These are phyloP conservation scores for Beauveria varroae DNA, from an alignment of 2,329 filamentous ascomycete genomes.

Conservation along the genomic window DNA sequence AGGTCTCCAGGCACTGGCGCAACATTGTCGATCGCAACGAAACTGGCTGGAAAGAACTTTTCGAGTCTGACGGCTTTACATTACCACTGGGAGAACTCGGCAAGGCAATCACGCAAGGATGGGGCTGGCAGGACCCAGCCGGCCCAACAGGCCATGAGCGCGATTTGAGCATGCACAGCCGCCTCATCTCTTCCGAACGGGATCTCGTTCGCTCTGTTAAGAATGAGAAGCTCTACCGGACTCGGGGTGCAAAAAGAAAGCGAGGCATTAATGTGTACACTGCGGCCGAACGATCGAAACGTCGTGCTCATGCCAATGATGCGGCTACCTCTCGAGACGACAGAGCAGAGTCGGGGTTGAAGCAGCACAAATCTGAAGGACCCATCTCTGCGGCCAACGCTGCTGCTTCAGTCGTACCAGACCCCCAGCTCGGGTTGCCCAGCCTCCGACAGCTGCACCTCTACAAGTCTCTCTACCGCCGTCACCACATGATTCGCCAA, in stretches of 20 bases:
- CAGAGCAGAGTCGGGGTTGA: conserved; percentile 30
- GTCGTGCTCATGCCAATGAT: conserved; percentile 43
- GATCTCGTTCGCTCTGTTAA: conserved; percentile 39
- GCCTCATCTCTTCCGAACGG: conserved; percentile 44
- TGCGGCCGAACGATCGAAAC: conserved; percentile 44
- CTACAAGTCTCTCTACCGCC: conserved; percentile 92
- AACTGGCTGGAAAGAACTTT: conserved; percentile 88
- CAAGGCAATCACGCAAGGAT: conserved; percentile 80
- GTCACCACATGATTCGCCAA: conserved; percentile 82
- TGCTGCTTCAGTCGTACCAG: conserved; percentile 73
- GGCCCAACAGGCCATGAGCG: conserved; percentile 69
- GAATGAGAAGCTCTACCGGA: conserved; percentile 34
- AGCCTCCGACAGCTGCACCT: conserved; percentile 79
- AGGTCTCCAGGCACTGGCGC: conserved; percentile 92
- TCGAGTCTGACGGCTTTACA: conserved; percentile 75
- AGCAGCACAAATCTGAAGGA: conserved; percentile 61
- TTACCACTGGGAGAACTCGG: conserved; percentile 77
- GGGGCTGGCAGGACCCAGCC: conserved; percentile 92
- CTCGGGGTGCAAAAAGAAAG: conserved; percentile 50
- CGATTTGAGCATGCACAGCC: conserved; percentile 60
- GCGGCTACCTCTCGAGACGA: conserved; percentile 34
- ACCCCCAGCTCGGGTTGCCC: conserved; percentile 71
- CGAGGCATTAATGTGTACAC: conserved; percentile 38
- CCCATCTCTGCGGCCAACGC: conserved; percentile 81
- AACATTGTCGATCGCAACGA: conserved; percentile 88